A percentile compares a stretch with the other conserved stretches of the same genome.
These are phyloP conservation scores for Lipomyces sp. DNA, from an alignment of 805 yeast genomes.

Conservation along the genomic window DNA sequence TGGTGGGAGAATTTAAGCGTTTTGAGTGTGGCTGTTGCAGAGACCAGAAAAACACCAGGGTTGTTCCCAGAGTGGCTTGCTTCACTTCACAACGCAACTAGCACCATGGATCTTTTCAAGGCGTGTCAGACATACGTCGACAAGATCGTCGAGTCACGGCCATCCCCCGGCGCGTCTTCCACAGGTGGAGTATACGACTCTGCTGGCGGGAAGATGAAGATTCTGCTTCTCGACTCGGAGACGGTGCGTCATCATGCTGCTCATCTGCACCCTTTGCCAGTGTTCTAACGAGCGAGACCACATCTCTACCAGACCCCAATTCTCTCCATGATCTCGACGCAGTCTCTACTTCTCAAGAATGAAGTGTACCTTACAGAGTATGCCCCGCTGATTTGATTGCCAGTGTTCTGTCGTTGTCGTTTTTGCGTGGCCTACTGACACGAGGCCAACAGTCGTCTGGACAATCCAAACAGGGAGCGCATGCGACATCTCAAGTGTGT, in stretches of 20 bases:
- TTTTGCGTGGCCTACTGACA: no score
- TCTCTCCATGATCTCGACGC: constrained; percentile 86
- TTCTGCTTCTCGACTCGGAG: constrained; percentile 69
- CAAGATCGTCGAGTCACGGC: constrained; percentile 40
- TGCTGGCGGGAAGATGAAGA: constrained; percentile 49
- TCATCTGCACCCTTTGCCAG: neutral
- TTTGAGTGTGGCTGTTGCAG: neutral
- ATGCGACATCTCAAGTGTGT: constrained; percentile 80
- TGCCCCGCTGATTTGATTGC: constrained; percentile 4
- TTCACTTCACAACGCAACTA: neutral
- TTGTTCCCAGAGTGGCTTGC: no score
- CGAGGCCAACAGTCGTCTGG: constrained; percentile 46
- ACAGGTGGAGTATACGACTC: constrained; percentile 34
- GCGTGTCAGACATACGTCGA: constrained; percentile 42
- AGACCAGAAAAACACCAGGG: no score
- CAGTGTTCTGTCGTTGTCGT: neutral
- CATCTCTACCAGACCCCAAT: constrained; percentile 52
- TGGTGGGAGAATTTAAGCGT: no score
- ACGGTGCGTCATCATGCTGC: constrained; percentile 43
- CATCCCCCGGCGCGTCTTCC: constrained; percentile 17
- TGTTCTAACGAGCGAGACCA: neutral
- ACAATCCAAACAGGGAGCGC: constrained; percentile 57
- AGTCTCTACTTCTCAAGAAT: constrained; percentile 72
- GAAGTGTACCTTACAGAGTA: constrained; percentile 80
- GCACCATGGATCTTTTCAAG: constrained; percentile 39